Conservation (phyloP, 148 eudicot genomes). For the Spergularia marina region DNA sequence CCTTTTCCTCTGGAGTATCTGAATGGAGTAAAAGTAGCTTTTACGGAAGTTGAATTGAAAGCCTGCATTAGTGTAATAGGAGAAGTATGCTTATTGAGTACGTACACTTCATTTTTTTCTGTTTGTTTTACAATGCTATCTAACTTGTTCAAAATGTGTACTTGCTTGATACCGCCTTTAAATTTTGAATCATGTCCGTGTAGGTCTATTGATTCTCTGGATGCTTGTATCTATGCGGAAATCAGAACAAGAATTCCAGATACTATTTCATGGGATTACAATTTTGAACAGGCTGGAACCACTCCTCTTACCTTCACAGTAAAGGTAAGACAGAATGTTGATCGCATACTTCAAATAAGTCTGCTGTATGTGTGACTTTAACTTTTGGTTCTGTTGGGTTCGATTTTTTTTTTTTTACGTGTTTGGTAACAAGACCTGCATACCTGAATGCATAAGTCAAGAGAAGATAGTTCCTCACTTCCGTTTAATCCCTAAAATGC, state of each 20-base stretch:
- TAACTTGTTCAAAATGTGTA: not conserved
- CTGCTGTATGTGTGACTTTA: not conserved
- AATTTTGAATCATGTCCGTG: constrained; percentile 9
- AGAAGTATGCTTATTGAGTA: not conserved
- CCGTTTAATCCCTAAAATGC: too few relatives aligned
- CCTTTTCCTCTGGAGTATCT: not conserved
- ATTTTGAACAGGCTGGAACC: constrained; percentile 89
- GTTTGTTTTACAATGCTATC: not conserved
- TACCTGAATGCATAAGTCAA: too few relatives aligned
- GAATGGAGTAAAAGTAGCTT: not conserved
- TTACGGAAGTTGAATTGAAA: too few relatives aligned
- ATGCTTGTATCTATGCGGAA: constrained; percentile 89
- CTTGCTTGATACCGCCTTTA: not conserved
- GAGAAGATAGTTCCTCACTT: too few relatives aligned
- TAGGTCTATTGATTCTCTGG: constrained; percentile 81
- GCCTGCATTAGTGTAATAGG: not conserved
- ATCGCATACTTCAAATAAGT: not conserved
- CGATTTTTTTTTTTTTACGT: too few relatives aligned
- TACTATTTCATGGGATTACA: constrained; percentile 88
- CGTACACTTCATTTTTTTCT: not conserved
- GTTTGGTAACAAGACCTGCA: too few relatives aligned
- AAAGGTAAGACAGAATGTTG: constrained; percentile 51
- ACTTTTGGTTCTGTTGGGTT: too few relatives aligned
- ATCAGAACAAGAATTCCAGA: constrained; percentile 93
- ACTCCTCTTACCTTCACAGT: constrained; percentile 89